These are phyloP conservation scores for Pseudogymnoascus sp. DNA, from an alignment of 2,329 filamentous ascomycete species.

Conservation along the genomic window DNA sequence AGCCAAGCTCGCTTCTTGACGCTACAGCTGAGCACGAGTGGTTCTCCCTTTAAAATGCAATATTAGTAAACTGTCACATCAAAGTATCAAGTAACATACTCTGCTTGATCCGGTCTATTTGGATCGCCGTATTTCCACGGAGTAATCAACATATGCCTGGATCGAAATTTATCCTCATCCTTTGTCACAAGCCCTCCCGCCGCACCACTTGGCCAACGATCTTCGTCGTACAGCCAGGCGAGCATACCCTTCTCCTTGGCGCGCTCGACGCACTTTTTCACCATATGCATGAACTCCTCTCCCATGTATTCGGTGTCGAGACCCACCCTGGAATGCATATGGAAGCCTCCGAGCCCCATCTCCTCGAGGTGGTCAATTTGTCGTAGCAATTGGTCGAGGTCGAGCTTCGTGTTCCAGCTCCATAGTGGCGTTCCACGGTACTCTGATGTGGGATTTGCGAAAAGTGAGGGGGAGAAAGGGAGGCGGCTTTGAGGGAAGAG, in stretches of 20 bases:
- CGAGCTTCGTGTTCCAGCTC: constrained; percentile 28
- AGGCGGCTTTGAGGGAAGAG: background rate
- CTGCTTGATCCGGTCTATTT: background rate
- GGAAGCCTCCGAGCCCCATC: constrained; percentile 30
- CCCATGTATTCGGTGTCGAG: constrained; percentile 30
- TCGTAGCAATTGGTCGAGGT: constrained; percentile 24
- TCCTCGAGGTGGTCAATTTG: constrained; percentile 27
- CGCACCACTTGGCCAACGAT: constrained; percentile 28
- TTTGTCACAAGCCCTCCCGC: constrained; percentile 26
- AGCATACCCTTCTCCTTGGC: constrained; percentile 28
- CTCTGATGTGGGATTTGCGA: constrained; percentile 26
- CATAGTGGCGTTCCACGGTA: constrained; percentile 29
- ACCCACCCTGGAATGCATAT: constrained; percentile 28
- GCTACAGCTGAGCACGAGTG: constrained; percentile 14
- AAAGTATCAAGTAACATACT: background rate
- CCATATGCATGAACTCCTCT: constrained; percentile 27
- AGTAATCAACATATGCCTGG: constrained; percentile 27
- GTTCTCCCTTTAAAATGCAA: background rate
- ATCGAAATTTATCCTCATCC: constrained; percentile 23
- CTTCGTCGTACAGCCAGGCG: constrained; percentile 29
- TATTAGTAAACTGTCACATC: background rate
- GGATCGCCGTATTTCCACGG: constrained; percentile 10
- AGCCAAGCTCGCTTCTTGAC: constrained; percentile 22
- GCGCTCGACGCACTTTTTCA: constrained; percentile 27
- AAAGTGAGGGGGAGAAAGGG: constrained; percentile 24